phyloP scores from a whole-genome alignment of 345 rosid genomes.

The Dipteronia sinensis region DNA sequence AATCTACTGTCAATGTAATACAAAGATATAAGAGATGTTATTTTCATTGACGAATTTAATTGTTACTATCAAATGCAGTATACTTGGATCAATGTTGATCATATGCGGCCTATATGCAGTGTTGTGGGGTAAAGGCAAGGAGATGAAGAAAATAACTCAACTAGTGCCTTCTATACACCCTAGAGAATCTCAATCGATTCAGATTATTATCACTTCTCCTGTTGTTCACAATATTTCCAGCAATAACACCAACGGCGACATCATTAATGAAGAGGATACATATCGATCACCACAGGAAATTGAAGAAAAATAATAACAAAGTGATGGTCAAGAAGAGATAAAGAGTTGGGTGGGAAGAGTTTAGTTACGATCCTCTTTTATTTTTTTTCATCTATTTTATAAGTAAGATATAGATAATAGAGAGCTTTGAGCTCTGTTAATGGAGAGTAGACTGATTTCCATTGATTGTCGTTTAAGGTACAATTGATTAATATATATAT shows the following conservation, averaged over 20 bases:
- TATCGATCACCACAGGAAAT: background rate
- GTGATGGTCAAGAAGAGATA: background rate
- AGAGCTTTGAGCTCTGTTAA: too few species aligned
- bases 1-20: background rate
- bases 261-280: background rate
- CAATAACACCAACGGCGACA: background rate
- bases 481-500: background rate
- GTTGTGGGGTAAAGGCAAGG: conserved; percentile 57
- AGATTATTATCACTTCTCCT: conserved; percentile 1
- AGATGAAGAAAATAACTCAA: conserved; percentile 26
- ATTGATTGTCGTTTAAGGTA: too few species aligned
- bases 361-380: too few species aligned
- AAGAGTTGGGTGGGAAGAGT: background rate
- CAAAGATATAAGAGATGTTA: too few species aligned
- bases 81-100: conserved; percentile 50
- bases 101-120: conserved; percentile 50
- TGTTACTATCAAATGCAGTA: conserved; percentile 27
- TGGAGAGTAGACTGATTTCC: too few species aligned
- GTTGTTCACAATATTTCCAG: background rate
- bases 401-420: background rate
- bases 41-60: background rate
- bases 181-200: background rate
- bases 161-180: background rate
- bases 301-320: background rate
- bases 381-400: too few species aligned